These are phyloP conservation scores for Cinnamomum chago DNA, from an alignment of 164 flowering plant genomes.

Conservation along the genomic window DNA sequence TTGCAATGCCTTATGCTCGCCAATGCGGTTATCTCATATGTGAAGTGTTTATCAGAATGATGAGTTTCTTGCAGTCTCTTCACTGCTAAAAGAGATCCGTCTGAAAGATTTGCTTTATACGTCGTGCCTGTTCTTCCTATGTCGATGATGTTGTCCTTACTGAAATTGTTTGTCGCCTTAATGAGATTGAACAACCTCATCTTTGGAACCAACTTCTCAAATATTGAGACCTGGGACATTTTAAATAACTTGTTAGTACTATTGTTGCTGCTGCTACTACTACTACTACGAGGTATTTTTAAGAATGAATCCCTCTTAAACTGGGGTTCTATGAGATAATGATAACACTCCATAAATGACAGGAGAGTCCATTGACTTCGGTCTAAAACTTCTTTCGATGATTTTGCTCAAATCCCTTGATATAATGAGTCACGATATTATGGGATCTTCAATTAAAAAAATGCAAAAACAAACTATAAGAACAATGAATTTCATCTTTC, in stretches of 20 bases:
- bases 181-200: slow-evolving; percentile 65
- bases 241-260: background rate
- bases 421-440: too few relatives aligned
- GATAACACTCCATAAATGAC: too few relatives aligned
- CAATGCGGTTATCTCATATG: slow-evolving; percentile 23
- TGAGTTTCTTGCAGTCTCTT: slow-evolving; percentile 25
- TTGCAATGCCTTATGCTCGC: slow-evolving; percentile 27
- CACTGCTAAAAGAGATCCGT: slow-evolving; percentile 18
- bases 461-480: too few relatives aligned
- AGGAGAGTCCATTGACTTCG: too few relatives aligned
- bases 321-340: too few relatives aligned
- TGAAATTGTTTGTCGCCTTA: slow-evolving; percentile 18
- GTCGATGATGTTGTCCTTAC: slow-evolving; percentile 22
- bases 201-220: slow-evolving; percentile 60
- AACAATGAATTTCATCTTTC: too few relatives aligned
- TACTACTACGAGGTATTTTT: too few relatives aligned
- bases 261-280: too few relatives aligned
- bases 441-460: too few relatives aligned
- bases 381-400: too few relatives aligned
- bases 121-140: slow-evolving; percentile 23
- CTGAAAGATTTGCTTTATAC: slow-evolving; percentile 24
- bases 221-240: slow-evolving; percentile 34
- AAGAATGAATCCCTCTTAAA: too few relatives aligned
- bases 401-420: too few relatives aligned
- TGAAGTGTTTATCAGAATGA: slow-evolving; percentile 21